Conservation (phyloP, 352 stramenopile genomes). For the Bremia lactucae region DNA sequence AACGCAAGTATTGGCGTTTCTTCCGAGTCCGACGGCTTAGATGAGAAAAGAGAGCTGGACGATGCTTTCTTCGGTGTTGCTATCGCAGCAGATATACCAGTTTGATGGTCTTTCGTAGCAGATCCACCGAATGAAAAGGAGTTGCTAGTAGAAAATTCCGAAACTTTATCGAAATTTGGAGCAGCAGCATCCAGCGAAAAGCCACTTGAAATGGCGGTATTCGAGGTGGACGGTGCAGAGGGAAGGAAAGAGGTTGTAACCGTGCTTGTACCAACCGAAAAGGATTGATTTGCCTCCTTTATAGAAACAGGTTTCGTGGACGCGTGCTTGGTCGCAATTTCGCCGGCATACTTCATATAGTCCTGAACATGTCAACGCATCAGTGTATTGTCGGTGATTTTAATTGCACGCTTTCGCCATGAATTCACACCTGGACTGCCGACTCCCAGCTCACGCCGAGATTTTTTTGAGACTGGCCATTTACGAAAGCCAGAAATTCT, state of each 20-base stretch:
- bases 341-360: constrained; percentile 56
- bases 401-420: not conserved
- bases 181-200: constrained; percentile 12
- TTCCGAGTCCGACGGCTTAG: constrained; percentile 11
- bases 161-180: constrained; percentile 11
- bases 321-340: constrained; percentile 51
- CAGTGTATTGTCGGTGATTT: too few relatives aligned
- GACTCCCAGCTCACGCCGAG: constrained; percentile 53
- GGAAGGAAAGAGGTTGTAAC: too few relatives aligned
- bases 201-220: constrained; percentile 1
- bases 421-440: constrained; percentile 34
- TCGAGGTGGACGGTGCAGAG: too few relatives aligned
- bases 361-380: constrained; percentile 28
- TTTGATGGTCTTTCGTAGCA: constrained; percentile 12
- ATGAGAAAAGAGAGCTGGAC: constrained; percentile 38
- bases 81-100: constrained; percentile 8
- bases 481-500: constrained; percentile 67
- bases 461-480: constrained; percentile 50
- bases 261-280: constrained; percentile 30
- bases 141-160: constrained; percentile 2
- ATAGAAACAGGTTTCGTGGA: constrained; percentile 47
- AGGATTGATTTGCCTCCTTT: constrained; percentile 19
- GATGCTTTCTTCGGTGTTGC: constrained; percentile 7
- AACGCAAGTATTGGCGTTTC: constrained; percentile 32
- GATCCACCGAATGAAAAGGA: constrained; percentile 14